Base-by-base conservation (phyloP, 2,329 filamentous ascomycete genomes). In the Macrophomina pseudophaseolina region DNA sequence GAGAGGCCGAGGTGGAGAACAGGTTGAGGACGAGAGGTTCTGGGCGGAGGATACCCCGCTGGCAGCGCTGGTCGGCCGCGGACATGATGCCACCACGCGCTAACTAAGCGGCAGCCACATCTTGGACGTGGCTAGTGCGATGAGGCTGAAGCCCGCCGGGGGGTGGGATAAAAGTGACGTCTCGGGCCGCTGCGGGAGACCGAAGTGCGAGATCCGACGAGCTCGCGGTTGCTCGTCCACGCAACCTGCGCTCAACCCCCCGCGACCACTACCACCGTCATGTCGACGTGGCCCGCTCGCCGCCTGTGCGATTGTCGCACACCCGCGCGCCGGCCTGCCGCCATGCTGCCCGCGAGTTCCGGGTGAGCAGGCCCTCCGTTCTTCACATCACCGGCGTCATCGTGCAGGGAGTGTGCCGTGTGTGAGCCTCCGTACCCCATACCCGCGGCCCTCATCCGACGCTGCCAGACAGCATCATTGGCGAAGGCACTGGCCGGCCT, bases 401-500 rank as follows among this genome's bases (percentile, higher is more conserved):
- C 44, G 58, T 23, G 58, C 58, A 49, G 58, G 58, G 58, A 49
- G 42, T 9, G 42, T 9, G 16, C 40, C 42, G 42, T n/a, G 42
- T 14, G 42, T 44, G 40, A 23, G 23, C 16, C 42, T 44, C 54
- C 40, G 30, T 62, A 62, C 33, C 51, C 63, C 40, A 51, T 65
- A 54, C 63, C 63, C 51, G 63, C 63, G 18, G 63, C 63, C 63
- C 63, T 58, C 63, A 65, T 65, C 63, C 63, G 63, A 65, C 63
- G 28, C n/a, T 52, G 23, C n/a, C 44, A 40, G 35, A 38, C 40
- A 52, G 33, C 23, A 18, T 32, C 63, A 65, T 14, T 35, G 40
- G 14, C 52, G 40, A 42, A 35, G 9, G 30, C 63, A 44, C 33
- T 54, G 63, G 16, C 63, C 42, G n/a, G 32, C 51, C 58, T 49